Percentiles rank a stretch among this genome's conserved stretches.
Evolutionary conservation across 2,329 filamentous ascomycete species (phyloP).

Genomic region (Talaromyces pinophilus): DNA sequence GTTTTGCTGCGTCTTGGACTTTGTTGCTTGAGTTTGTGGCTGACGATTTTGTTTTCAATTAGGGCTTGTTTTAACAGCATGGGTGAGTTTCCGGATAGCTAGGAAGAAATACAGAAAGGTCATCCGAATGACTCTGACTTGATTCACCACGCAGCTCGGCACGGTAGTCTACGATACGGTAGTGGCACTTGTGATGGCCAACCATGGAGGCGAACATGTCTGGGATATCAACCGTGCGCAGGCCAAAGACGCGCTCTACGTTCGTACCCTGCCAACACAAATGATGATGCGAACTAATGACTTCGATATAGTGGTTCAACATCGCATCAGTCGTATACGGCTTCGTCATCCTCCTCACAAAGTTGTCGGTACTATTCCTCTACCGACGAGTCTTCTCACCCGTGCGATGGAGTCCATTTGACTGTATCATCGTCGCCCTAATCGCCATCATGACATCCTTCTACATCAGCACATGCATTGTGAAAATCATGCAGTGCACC

Average conservation of each 20-base stretch:
- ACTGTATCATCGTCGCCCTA: slow-evolving; percentile 25
- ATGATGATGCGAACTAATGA: not conserved
- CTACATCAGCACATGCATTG: slow-evolving; percentile 25
- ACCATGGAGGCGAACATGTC: slow-evolving; percentile 23
- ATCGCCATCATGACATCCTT: slow-evolving; percentile 25
- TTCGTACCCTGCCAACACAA: not conserved
- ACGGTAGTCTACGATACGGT: slow-evolving; percentile 15
- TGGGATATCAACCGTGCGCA: slow-evolving; percentile 22
- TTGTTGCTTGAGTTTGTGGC: not conserved
- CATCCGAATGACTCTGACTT: not conserved
- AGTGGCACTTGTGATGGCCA: slow-evolving; percentile 16
- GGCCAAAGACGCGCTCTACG: slow-evolving; percentile 21
- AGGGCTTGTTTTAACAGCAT: slow-evolving; percentile 22
- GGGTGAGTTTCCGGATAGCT: slow-evolving; percentile 13
- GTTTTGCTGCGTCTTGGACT: not conserved
- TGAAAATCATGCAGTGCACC: slow-evolving; percentile 27
- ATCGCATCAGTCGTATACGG: slow-evolving; percentile 28
- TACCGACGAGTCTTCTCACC: slow-evolving; percentile 29
- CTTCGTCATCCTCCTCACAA: slow-evolving; percentile 28
- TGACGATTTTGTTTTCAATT: not conserved
- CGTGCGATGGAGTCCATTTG: slow-evolving; percentile 22
- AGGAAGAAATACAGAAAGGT: not conserved
- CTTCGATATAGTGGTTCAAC: slow-evolving; percentile 22
- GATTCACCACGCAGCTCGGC: slow-evolving; percentile 5
- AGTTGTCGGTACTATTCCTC: slow-evolving; percentile 29